Conservation (phyloP, 768 basidiomycete species). For the Boletus subcaerulescens region DNA sequence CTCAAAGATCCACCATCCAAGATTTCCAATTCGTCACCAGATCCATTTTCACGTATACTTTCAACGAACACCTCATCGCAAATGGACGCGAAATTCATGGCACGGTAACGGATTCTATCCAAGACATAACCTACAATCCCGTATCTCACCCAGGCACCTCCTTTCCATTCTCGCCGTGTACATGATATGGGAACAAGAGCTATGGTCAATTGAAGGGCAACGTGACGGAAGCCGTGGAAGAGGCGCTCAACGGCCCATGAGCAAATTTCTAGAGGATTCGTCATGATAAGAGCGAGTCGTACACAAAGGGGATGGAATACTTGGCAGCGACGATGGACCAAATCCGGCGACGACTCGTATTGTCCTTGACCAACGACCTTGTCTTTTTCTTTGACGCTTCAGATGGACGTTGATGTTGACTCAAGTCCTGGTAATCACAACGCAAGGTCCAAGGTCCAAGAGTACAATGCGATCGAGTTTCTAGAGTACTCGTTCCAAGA, state of each 20-base stretch:
- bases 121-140: conserved; percentile 79
- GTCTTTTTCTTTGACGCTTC: too few species aligned
- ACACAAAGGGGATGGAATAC: conserved; percentile 51
- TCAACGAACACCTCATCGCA: conserved; percentile 67
- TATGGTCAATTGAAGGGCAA: conserved; percentile 72
- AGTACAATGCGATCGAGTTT: conserved; percentile 60
- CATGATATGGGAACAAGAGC: conserved; percentile 53
- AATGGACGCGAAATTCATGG: conserved; percentile 65
- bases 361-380: background rate
- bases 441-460: conserved; percentile 49
- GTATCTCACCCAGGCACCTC: conserved; percentile 67
- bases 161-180: conserved; percentile 69
- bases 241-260: conserved; percentile 56
- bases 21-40: conserved; percentile 93
- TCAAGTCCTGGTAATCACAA: background rate
- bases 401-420: too few species aligned
- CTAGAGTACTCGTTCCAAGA: conserved; percentile 65
- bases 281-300: conserved; percentile 62
- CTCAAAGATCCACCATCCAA: conserved; percentile 82
- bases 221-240: conserved; percentile 71
- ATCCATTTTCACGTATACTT: conserved; percentile 76
- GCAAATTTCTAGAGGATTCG: too few species aligned
- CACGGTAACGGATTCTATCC: conserved; percentile 83
- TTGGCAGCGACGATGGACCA: conserved; percentile 63
- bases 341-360: conserved; percentile 59